Conservation (phyloP, 23 red algal genomes). For the Agarophyton chilense region DNA sequence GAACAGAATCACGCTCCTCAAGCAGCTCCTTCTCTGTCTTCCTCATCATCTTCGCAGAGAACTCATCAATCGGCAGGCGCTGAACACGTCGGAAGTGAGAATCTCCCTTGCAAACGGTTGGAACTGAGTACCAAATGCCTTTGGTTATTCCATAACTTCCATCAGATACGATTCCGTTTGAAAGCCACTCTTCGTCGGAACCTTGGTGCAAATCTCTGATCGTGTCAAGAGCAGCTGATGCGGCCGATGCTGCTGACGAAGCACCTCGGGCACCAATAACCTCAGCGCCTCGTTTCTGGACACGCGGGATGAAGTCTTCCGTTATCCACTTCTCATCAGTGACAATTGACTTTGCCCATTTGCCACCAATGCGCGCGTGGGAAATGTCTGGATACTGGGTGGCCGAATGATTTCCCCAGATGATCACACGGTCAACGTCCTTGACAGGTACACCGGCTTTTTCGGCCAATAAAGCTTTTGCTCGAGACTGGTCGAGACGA, state of each 20-base stretch:
- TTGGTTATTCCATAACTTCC: conserved; percentile 84
- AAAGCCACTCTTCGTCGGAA: conserved; percentile 85
- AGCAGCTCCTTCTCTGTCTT: conserved; percentile 88
- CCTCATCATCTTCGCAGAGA: conserved; percentile 92
- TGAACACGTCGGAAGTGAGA: conserved; percentile 80
- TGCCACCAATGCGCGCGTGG: conserved; percentile 85
- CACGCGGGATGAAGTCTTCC: conserved; percentile 89
- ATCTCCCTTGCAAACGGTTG: conserved; percentile 81
- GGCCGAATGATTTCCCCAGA: conserved; percentile 97
- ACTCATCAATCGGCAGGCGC: conserved; percentile 92
- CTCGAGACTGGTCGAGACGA: conserved; percentile 94
- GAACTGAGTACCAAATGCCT: conserved; percentile 96
- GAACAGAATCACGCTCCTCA: conserved; percentile 94
- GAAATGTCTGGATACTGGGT: conserved; percentile 96
- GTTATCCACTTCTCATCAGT: conserved; percentile 93
- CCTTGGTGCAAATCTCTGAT: conserved; percentile 89
- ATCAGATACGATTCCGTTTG: conserved; percentile 76
- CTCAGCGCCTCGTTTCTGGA: conserved; percentile 96
- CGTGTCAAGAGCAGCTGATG: conserved; percentile 83
- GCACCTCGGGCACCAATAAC: conserved; percentile 91
- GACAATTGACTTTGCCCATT: conserved; percentile 84
- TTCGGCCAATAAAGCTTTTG: conserved; percentile 78
- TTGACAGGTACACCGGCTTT: conserved; percentile 81
- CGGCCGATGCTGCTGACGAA: conserved; percentile 93
- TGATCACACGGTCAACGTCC: conserved; percentile 95